A percentile compares a stretch with the other conserved stretches of the same genome.
Conservation (phyloP, 108 stramenopile genomes). For the Cyclotella cryptica region DNA sequence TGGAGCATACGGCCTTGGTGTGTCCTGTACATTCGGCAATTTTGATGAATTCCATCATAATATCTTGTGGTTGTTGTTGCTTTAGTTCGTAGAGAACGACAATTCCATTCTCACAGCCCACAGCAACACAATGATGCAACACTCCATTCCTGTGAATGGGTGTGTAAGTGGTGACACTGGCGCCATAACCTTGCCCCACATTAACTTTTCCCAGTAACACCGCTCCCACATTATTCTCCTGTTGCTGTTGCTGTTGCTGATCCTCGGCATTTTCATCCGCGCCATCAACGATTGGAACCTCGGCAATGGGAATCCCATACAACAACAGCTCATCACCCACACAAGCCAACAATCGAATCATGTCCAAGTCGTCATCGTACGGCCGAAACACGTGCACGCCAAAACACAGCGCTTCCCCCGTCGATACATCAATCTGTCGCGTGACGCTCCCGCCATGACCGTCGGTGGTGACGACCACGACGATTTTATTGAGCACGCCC, state of each 20-base stretch:
- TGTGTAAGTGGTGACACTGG: slow-evolving; percentile 40
- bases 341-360: slow-evolving; percentile 47
- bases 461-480: slow-evolving; percentile 42
- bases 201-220: slow-evolving; percentile 34
- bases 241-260: too few species aligned
- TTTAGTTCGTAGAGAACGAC: slow-evolving; percentile 58
- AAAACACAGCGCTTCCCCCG: slow-evolving; percentile 49
- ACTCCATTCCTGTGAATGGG: slow-evolving; percentile 38
- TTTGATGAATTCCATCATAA: slow-evolving; percentile 13
- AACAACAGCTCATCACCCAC: slow-evolving; percentile 51
- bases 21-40: slow-evolving; percentile 62
- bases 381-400: slow-evolving; percentile 42
- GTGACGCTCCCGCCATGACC: background rate
- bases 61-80: background rate
- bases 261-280: background rate
- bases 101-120: slow-evolving; percentile 83
- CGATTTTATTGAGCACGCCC: slow-evolving; percentile 68
- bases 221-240: slow-evolving; percentile 31
- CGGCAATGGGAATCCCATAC: slow-evolving; percentile 45
- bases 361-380: slow-evolving; percentile 11
- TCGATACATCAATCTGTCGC: slow-evolving; percentile 26
- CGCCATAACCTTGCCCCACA: slow-evolving; percentile 44
- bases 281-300: background rate
- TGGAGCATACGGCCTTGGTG: slow-evolving; percentile 73
- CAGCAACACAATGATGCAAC: slow-evolving; percentile 64